Conservation (phyloP, 106 monocot species). For the Platanthera guangdongensis region DNA sequence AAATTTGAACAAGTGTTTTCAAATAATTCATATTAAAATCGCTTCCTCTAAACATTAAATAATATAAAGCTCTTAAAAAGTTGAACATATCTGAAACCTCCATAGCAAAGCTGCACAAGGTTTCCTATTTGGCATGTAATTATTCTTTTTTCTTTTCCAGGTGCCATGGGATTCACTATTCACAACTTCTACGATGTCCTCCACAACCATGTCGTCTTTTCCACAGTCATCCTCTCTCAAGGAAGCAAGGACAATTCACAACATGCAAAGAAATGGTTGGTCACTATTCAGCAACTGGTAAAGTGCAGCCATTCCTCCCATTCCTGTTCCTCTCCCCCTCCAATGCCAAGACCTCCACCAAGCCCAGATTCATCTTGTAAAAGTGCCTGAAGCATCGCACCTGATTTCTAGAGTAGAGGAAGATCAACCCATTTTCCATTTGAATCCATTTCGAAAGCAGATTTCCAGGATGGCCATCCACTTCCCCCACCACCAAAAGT, state of each 20-base stretch:
- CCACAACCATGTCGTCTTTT: conserved; percentile 58
- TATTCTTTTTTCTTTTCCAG: conserved; percentile 38
- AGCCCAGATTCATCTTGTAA: conserved; percentile 79
- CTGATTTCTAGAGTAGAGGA: conserved; percentile 77
- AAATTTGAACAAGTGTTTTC: background rate
- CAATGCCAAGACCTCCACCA: conserved; percentile 81
- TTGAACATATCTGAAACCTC: conserved; percentile 43
- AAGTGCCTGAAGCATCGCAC: conserved; percentile 75
- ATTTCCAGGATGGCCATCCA: conserved; percentile 73
- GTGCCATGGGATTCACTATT: conserved; percentile 25
- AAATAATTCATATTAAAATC: background rate
- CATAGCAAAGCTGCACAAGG: conserved; percentile 75
- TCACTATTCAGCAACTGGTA: conserved; percentile 96
- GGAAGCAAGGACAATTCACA: conserved; percentile 76
- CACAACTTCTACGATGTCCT: conserved; percentile 51
- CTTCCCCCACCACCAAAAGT: conserved; percentile 79
- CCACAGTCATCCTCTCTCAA: conserved; percentile 90
- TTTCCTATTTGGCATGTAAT: conserved; percentile 46
- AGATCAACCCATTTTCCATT: conserved; percentile 80
- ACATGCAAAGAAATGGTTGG: conserved; percentile 96
- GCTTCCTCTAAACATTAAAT: background rate
- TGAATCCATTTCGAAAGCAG: conserved; percentile 63
- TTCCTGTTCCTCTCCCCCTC: conserved; percentile 84
- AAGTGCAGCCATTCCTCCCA: conserved; percentile 77
- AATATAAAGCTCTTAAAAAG: background rate